Conservation (phyloP, 768 basidiomycete genomes). For the Lactifluus piperatus region DNA sequence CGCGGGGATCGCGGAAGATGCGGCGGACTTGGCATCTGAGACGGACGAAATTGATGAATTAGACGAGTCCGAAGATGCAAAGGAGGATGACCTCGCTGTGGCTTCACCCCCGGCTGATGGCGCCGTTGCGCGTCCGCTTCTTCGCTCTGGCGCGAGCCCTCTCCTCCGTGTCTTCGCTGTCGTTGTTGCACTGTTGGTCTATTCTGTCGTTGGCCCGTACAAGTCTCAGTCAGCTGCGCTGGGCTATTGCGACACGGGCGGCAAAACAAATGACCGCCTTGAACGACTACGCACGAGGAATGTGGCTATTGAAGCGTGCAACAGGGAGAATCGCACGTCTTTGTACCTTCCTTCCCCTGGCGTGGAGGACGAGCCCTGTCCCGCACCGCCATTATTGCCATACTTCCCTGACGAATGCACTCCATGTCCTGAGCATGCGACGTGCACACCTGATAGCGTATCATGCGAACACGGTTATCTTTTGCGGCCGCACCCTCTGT, state of each 20-base stretch:
- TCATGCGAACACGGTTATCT: slow-evolving; percentile 63
- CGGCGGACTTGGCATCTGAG: background rate
- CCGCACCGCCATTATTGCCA: slow-evolving; percentile 45
- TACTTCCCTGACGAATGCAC: slow-evolving; percentile 58
- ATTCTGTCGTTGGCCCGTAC: slow-evolving; percentile 32
- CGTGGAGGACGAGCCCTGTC: slow-evolving; percentile 31
- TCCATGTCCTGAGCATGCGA: slow-evolving; percentile 52
- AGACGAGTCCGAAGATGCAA: slow-evolving; percentile 18
- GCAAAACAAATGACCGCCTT: slow-evolving; percentile 47
- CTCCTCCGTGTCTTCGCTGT: slow-evolving; percentile 35
- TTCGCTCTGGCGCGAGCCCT: slow-evolving; percentile 19
- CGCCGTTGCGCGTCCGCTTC: slow-evolving; percentile 19
- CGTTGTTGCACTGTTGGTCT: slow-evolving; percentile 29
- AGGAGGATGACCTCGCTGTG: slow-evolving; percentile 24
- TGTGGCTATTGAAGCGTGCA: slow-evolving; percentile 45
- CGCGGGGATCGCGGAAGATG: slow-evolving; percentile 2
- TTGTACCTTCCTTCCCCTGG: slow-evolving; percentile 28
- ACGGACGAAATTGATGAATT: slow-evolving; percentile 16
- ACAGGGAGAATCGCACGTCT: slow-evolving; percentile 44
- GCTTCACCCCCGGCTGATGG: slow-evolving; percentile 34
- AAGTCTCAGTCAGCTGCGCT: slow-evolving; percentile 61
- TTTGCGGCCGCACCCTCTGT: slow-evolving; percentile 44
- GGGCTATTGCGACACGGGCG: slow-evolving; percentile 68
- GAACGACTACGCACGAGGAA: slow-evolving; percentile 39
- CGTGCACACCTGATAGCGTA: slow-evolving; percentile 47